These are phyloP conservation scores for Linderniella brevidens DNA, from an alignment of 257 asterid genomes.

Conservation along the genomic window DNA sequence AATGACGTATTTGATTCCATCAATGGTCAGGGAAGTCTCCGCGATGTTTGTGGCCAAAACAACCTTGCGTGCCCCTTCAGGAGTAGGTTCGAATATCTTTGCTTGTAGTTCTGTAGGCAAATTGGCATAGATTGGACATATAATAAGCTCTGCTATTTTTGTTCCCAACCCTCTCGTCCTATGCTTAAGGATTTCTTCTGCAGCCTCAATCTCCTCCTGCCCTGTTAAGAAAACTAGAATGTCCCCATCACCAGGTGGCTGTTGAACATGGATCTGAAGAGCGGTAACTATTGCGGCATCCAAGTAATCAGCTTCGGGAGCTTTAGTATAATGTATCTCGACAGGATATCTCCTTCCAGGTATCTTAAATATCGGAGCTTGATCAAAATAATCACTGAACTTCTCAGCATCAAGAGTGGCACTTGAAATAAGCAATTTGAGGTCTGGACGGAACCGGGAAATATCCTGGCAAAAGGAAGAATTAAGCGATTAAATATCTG, in stretches of 20 bases:
- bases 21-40: slow-evolving; percentile 89
- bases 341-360: slow-evolving; percentile 95
- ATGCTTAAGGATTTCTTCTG: slow-evolving; percentile 48
- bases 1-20: slow-evolving; percentile 85
- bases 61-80: slow-evolving; percentile 65
- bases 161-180: slow-evolving; percentile 55
- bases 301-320: slow-evolving; percentile 96
- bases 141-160: slow-evolving; percentile 54
- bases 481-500: too few relatives aligned
- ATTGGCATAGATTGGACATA: slow-evolving; percentile 55
- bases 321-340: slow-evolving; percentile 77
- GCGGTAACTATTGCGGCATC: slow-evolving; percentile 88
- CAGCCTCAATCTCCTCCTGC: slow-evolving; percentile 59
- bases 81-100: slow-evolving; percentile 53
- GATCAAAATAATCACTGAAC: slow-evolving; percentile 52
- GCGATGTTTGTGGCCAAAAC: slow-evolving; percentile 59
- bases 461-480: slow-evolving; percentile 35
- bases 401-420: slow-evolving; percentile 92
- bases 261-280: slow-evolving; percentile 78
- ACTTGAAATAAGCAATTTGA: slow-evolving; percentile 81
- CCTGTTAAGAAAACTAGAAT: slow-evolving; percentile 72
- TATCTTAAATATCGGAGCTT: slow-evolving; percentile 62
- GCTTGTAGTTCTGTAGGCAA: slow-evolving; percentile 56
- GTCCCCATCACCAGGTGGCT: slow-evolving; percentile 87
- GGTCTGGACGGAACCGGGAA: slow-evolving; percentile 72